These are phyloP conservation scores for Penicilliopsis zonata DNA, from an alignment of 495 filamentous ascomycete species.

Conservation along the genomic window DNA sequence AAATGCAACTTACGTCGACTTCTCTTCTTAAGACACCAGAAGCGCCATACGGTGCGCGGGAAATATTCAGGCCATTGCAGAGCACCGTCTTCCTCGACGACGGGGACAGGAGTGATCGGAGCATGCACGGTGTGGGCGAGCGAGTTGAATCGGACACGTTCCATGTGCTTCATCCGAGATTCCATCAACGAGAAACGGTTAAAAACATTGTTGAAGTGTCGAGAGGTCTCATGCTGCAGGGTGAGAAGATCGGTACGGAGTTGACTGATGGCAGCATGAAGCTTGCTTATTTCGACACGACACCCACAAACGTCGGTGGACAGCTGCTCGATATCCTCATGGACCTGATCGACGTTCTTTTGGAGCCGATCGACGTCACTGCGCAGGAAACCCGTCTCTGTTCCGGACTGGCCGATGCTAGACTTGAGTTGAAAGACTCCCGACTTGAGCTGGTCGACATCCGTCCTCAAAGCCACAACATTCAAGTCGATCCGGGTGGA, in stretches of 20 bases:
- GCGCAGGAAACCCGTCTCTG: constrained; percentile 26
- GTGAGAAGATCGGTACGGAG: constrained; percentile 26
- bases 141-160: constrained; percentile 30
- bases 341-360: constrained; percentile 28
- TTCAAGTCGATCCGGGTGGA: constrained; percentile 28
- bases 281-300: constrained; percentile 26
- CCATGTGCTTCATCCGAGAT: constrained; percentile 14
- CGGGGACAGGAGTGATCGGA: constrained; percentile 25
- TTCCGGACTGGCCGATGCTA: constrained; percentile 19
- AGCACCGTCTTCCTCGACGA: constrained; percentile 21
- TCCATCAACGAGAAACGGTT: constrained; percentile 13
- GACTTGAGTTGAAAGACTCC: constrained; percentile 24
- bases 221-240: constrained; percentile 22
- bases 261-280: constrained; percentile 22
- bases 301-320: constrained; percentile 22
- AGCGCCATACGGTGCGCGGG: constrained; percentile 29
- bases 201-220: constrained; percentile 13
- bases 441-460: constrained; percentile 27
- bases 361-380: constrained; percentile 27
- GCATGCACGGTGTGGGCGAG: constrained; percentile 25
- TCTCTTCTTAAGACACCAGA: constrained; percentile 32
- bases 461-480: constrained; percentile 23
- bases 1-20: constrained; percentile 23
- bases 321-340: constrained; percentile 20
- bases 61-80: constrained; percentile 27